Evolutionary conservation across 495 filamentous ascomycete genomes (phyloP), one percentile per base, ranked within the genome.

Genomic region (Talaromyces stipitatus): DNA sequence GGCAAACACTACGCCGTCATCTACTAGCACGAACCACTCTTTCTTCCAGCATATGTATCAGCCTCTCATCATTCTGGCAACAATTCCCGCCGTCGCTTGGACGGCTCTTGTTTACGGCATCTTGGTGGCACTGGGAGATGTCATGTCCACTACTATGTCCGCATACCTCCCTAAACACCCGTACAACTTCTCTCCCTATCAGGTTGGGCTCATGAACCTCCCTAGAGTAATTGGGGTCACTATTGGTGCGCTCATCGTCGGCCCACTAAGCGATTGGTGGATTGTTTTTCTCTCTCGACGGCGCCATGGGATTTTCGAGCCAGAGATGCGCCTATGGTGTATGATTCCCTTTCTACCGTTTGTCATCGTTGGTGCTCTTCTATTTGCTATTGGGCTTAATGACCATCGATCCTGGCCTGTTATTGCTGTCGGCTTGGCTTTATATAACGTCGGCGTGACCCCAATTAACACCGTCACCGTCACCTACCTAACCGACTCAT

Each of bases 151-250:
- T 0, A 69, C 67, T 2, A 57, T 67, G 20, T 69, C 68, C 9
- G 58, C 58, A 0, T 66, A 70, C 12, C 69, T 76, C 62, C 61
- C 65, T 4, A 45, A 60, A 1, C 62, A 69, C 0, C 72, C 73
- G 0, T 76, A 76, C 56, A 72, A 70, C 45, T 76, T 75, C 58
- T 56, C 57, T 9, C 56, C 70, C n/a, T 57, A 64, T 4, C 64
- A 66, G 22, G 64, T 76, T 26, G 73, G 73, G 2, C 50, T 74
- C 2, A 69, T 68, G 60, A 71, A 67, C 12, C 41, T 76, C 23
- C 64, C 73, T 0, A 62, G 61, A n/a, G 66, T 74, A 33, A 61
- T 75, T 27, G 72, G 72, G 0, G 64, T 61, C 26, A 68, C 65
- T 5, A 50, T 75, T 24, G 72, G 65, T n/a, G 52, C 67, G 27